Evolutionary conservation across 345 rosid genomes (phyloP).

Genomic region (Microcos paniculata): DNA sequence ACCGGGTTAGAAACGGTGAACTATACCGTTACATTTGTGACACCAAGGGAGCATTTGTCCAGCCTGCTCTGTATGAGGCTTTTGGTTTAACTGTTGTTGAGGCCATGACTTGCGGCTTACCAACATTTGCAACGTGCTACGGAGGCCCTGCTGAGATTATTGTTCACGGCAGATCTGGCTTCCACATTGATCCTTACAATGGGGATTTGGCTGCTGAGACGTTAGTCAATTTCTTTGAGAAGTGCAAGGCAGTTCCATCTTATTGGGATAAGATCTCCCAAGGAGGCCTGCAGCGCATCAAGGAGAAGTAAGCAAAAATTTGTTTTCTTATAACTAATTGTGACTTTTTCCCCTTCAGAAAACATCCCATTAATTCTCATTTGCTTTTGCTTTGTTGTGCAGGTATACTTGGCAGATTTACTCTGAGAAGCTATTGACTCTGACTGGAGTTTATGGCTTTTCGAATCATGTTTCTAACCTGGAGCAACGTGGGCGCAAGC

Average conservation of each 20-base stretch:
- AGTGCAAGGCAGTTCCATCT: conserved; percentile 57
- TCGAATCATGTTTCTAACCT: conserved; percentile 73
- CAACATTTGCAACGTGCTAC: conserved; percentile 75
- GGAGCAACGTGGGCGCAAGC: conserved; percentile 59
- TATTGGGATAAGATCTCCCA: conserved; percentile 71
- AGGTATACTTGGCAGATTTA: conserved; percentile 73
- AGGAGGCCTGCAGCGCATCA: conserved; percentile 71
- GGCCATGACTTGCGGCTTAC: conserved; percentile 90
- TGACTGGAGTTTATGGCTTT: conserved; percentile 69
- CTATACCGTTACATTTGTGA: conserved; percentile 80
- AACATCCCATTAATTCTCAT: neutral
- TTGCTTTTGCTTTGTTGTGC: neutral
- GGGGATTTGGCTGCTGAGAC: conserved; percentile 71
- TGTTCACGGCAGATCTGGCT: conserved; percentile 79
- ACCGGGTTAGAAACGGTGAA: conserved; percentile 82
- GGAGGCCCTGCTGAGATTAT: conserved; percentile 96
- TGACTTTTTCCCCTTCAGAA: no score
- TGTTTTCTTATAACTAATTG: neutral
- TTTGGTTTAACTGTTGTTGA: conserved; percentile 88
- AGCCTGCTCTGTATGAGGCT: conserved; percentile 84
- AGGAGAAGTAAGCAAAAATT: conserved; percentile 58
- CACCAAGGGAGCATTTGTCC: conserved; percentile 86
- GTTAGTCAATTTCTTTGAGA: conserved; percentile 67
- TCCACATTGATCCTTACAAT: conserved; percentile 84
- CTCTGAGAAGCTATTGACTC: conserved; percentile 59